phyloP scores from a whole-genome alignment of 108 stramenopile genomes.

The Nitzschia sp. region DNA sequence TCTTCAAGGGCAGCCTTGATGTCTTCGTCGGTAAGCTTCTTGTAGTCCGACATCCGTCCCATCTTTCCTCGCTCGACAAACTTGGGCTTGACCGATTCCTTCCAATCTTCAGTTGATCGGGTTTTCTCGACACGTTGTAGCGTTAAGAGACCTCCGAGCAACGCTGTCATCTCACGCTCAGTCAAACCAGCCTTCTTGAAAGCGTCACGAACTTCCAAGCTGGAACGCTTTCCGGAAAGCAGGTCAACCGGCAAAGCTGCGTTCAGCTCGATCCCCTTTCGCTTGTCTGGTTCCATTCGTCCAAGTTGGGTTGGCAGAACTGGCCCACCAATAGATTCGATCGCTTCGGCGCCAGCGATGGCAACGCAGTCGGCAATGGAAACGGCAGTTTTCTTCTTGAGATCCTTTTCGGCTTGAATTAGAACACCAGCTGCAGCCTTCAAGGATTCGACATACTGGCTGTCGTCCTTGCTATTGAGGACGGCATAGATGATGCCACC shows the following conservation, averaged over 20 bases:
- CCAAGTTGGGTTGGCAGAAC: slow-evolving; percentile 76
- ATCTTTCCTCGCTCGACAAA: slow-evolving; percentile 85
- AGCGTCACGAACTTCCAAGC: slow-evolving; percentile 42
- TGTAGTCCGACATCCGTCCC: slow-evolving; percentile 85
- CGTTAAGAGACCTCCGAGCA: slow-evolving; percentile 71
- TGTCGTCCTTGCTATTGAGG: slow-evolving; percentile 46
- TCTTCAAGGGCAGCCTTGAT: slow-evolving; percentile 56
- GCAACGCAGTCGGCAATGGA: slow-evolving; percentile 83
- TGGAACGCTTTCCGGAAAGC: slow-evolving; percentile 52
- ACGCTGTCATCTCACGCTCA: slow-evolving; percentile 85
- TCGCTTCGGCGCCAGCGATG: slow-evolving; percentile 73
- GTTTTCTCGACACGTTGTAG: slow-evolving; percentile 76
- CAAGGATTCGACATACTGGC: slow-evolving; percentile 47
- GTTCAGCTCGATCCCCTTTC: slow-evolving; percentile 31
- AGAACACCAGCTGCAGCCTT: slow-evolving; percentile 55
- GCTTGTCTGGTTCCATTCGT: slow-evolving; percentile 55
- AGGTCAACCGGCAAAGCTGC: slow-evolving; percentile 52
- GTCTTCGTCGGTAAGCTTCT: slow-evolving; percentile 77
- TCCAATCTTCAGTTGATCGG: slow-evolving; percentile 73
- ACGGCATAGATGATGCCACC: slow-evolving; percentile 67
- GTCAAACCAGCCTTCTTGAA: slow-evolving; percentile 74
- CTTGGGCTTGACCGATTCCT: slow-evolving; percentile 63
- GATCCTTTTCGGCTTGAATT: slow-evolving; percentile 61
- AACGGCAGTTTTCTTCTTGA: slow-evolving; percentile 76
- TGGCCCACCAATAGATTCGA: slow-evolving; percentile 83